A percentile compares a stretch with the other conserved stretches of the same genome.
phyloP scores from a whole-genome alignment of 192 early-diverging fungal species.

The Geranomyces variabilis region DNA sequence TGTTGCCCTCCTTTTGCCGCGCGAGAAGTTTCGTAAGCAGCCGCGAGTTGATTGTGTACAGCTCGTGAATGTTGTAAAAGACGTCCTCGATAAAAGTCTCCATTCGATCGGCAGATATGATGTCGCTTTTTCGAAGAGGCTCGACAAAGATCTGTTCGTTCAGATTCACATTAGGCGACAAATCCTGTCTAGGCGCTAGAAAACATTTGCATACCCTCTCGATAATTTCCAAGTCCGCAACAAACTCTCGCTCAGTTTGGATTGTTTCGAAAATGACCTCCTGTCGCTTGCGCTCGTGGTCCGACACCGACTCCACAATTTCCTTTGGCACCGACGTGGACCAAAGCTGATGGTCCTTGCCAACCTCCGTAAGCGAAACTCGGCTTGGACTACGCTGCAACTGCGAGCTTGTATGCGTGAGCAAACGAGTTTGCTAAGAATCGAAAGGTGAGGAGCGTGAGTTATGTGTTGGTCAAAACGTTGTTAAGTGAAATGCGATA shows the following conservation, averaged over 20 bases:
- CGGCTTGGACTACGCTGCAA: conserved; percentile 32
- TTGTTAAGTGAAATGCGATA: too few relatives aligned
- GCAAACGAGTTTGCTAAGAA: conserved; percentile 23
- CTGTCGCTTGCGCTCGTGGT: conserved; percentile 83
- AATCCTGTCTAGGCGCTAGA: not conserved
- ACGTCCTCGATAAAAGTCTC: conserved; percentile 74
- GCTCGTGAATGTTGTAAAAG: conserved; percentile 44
- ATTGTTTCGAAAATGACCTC: conserved; percentile 93
- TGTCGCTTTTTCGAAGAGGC: conserved; percentile 51
- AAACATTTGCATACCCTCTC: conserved; percentile 51
- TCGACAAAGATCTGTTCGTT: conserved; percentile 37
- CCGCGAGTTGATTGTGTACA: conserved; percentile 44
- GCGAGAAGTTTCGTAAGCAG: conserved; percentile 39
- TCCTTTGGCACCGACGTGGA: conserved; percentile 76
- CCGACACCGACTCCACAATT: conserved; percentile 69
- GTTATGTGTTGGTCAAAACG: too few relatives aligned
- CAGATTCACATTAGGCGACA: not conserved
- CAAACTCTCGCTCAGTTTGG: conserved; percentile 89
- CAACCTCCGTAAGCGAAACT: conserved; percentile 3
- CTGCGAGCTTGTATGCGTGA: conserved; percentile 29
- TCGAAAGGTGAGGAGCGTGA: too few relatives aligned
- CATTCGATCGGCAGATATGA: conserved; percentile 65
- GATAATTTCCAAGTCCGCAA: conserved; percentile 81
- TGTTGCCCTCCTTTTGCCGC: conserved; percentile 55
- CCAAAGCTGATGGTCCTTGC: conserved; percentile 75